Base-by-base conservation (phyloP, 2,329 filamentous ascomycete species). In the Stagonosporopsis vannaccii region DNA sequence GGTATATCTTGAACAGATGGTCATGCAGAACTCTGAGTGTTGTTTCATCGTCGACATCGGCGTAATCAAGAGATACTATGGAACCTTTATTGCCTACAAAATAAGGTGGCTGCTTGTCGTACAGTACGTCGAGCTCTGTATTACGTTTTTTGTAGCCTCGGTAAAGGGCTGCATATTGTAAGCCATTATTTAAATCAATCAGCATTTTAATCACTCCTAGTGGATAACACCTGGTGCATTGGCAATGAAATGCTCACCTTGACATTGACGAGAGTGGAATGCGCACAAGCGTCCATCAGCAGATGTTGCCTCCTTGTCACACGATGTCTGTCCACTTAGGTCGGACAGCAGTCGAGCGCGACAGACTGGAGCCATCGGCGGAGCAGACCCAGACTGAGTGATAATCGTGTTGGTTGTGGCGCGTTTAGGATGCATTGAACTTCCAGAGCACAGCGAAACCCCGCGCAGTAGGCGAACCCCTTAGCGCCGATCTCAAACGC, bases 141-240 rank as follows among this genome's bases (percentile, higher is more conserved):
- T 82, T 82, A 37, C 80, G 78, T 36, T 68, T 75, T 60, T 82
- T 82, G 67, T 83, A 83, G 8, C 80, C 81, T 46, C 75, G 73
- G 64, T 83, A 83, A 4, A 83, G 70, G 15, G 65, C 65, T 64
- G 22, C 19, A 20, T 25, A 6, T 9, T 13, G 40, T 60, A 17
- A 54, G 51, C 28, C 4, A 22, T 22, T 19, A 8, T 4, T 28
- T 12, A 11, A 15, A 3, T 15, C 3, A 19, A 11, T 11, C 19
- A 22, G 19, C 20, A 23, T 30, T 8, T 30, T 30, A 12, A 2
- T 30, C 28, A 12, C 28, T 30, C 9, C 28, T 20, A 12, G 19
- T 5, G 9, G 20, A 20, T 13, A 12, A 12, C 19, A n/a, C 13
- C n/a, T 32, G 13, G 4, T 32, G 13, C 22, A 20, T 6, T 12